A percentile compares a stretch with the other conserved stretches of the same genome.
These are phyloP conservation scores for Ophiostoma piceae DNA, from an alignment of 2,329 filamentous ascomycete genomes.

Conservation along the genomic window DNA sequence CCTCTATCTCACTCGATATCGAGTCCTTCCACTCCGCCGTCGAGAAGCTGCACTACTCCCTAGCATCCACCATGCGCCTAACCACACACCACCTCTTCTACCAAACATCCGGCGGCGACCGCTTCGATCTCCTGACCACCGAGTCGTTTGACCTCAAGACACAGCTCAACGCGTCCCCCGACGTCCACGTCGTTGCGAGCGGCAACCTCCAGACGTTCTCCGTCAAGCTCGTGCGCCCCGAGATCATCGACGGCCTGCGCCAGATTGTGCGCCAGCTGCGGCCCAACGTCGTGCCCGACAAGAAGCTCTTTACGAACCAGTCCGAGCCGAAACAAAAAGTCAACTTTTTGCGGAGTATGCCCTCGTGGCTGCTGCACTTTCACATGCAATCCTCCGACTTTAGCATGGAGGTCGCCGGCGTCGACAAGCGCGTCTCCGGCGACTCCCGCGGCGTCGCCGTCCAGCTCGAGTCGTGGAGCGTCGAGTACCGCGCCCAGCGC, in stretches of 20 bases:
- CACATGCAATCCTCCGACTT: conserved; percentile 84
- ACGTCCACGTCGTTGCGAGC: conserved; percentile 74
- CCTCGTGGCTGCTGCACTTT: conserved; percentile 77
- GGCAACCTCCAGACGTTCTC: conserved; percentile 82
- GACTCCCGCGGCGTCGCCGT: conserved; percentile 77
- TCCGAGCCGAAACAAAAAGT: conserved; percentile 49
- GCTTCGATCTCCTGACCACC: conserved; percentile 81
- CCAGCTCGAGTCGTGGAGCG: conserved; percentile 80
- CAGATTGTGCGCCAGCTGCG: conserved; percentile 85
- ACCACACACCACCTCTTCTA: conserved; percentile 90
- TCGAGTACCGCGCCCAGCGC: conserved; percentile 82
- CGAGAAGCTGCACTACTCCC: conserved; percentile 78
- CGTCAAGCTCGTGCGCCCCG: conserved; percentile 81
- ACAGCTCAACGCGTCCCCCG: conserved; percentile 76
- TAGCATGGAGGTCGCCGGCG: conserved; percentile 82
- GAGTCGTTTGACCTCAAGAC: conserved; percentile 84
- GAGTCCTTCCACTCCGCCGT: conserved; percentile 91
- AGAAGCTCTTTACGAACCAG: conserved; percentile 46
- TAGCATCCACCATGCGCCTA: conserved; percentile 75
- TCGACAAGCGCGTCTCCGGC: conserved; percentile 76
- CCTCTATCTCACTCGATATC: conserved; percentile 84
- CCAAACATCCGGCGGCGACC: conserved; percentile 74
- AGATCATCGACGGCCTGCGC: conserved; percentile 86
- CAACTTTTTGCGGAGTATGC: conserved; percentile 72
- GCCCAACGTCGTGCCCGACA: conserved; percentile 61